Evolutionary conservation across 805 yeast species (phyloP).

Genomic region (Starmera quercuum): DNA sequence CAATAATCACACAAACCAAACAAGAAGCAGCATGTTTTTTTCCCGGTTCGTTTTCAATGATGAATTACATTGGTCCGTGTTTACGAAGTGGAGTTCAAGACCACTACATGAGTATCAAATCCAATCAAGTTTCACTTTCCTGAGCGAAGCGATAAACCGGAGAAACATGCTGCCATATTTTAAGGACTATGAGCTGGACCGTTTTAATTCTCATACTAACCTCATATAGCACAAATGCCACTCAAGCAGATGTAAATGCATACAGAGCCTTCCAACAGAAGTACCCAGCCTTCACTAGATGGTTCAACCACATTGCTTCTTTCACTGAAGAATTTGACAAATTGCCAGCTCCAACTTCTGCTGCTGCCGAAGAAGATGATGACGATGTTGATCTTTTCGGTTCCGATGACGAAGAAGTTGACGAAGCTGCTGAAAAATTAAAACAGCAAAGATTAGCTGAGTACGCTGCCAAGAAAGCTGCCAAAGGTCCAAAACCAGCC

Average conservation of each 20-base stretch:
- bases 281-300: conserved; percentile 94
- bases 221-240: conserved; percentile 60
- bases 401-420: conserved; percentile 85
- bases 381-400: conserved; percentile 92
- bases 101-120: conserved; percentile 91
- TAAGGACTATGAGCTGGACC: no score
- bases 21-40: no score
- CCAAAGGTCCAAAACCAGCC: conserved; percentile 96
- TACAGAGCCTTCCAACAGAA: conserved; percentile 89
- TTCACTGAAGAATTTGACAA: conserved; percentile 77
- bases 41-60: conserved; percentile 39
- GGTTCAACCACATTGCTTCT: conserved; percentile 98
- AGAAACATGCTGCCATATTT: no score
- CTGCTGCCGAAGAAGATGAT: conserved; percentile 71
- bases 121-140: conserved; percentile 35
- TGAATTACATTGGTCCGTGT: conserved; percentile 91
- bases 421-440: conserved; percentile 94
- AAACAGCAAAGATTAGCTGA: conserved; percentile 97
- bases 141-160: conserved; percentile 16
- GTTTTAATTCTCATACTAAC: conserved; percentile 1
- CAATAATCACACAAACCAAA: no score
- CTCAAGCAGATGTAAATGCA: conserved; percentile 93
- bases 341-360: conserved; percentile 66
- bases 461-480: conserved; percentile 96
- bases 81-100: conserved; percentile 94